phyloP scores from a whole-genome alignment of 2,329 filamentous ascomycete species.

The Cladosporium sp. region DNA sequence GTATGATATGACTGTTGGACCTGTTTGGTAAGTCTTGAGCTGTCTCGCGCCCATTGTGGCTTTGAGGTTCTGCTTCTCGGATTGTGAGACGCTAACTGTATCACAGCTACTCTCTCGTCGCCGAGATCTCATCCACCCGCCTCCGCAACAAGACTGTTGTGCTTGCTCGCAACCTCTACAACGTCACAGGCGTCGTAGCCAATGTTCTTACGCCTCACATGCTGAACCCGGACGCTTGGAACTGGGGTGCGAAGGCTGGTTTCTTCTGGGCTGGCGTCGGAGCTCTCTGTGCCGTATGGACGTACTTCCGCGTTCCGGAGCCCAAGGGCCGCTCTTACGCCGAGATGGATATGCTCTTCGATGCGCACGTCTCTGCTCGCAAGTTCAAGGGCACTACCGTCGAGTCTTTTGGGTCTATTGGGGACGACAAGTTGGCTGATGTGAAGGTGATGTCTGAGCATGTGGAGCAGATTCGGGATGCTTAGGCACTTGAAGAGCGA shows the following conservation, averaged over 20 bases:
- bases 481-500: too few relatives aligned
- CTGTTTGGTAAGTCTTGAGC: slow-evolving; percentile 18
- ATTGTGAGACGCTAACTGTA: not conserved
- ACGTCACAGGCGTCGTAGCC: slow-evolving; percentile 23
- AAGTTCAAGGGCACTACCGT: slow-evolving; percentile 30
- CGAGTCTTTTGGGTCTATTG: not conserved
- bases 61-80: too few relatives aligned
- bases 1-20: slow-evolving; percentile 29
- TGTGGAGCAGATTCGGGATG: too few relatives aligned
- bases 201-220: slow-evolving; percentile 25
- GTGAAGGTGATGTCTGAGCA: not conserved
- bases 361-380: slow-evolving; percentile 35
- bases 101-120: slow-evolving; percentile 24
- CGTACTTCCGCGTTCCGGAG: slow-evolving; percentile 43
- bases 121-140: slow-evolving; percentile 27
- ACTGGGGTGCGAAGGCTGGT: slow-evolving; percentile 17
- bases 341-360: slow-evolving; percentile 43
- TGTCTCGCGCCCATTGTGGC: too few relatives aligned
- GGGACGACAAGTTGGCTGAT: not conserved
- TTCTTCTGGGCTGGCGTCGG: slow-evolving; percentile 42
- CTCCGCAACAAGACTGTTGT: slow-evolving; percentile 28
- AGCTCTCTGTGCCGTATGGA: slow-evolving; percentile 36
- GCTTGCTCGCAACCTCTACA: slow-evolving; percentile 28
- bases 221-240: slow-evolving; percentile 23
- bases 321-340: slow-evolving; percentile 39